phyloP scores from a whole-genome alignment of 352 stramenopile genomes.

The Phytophthora rubi region DNA sequence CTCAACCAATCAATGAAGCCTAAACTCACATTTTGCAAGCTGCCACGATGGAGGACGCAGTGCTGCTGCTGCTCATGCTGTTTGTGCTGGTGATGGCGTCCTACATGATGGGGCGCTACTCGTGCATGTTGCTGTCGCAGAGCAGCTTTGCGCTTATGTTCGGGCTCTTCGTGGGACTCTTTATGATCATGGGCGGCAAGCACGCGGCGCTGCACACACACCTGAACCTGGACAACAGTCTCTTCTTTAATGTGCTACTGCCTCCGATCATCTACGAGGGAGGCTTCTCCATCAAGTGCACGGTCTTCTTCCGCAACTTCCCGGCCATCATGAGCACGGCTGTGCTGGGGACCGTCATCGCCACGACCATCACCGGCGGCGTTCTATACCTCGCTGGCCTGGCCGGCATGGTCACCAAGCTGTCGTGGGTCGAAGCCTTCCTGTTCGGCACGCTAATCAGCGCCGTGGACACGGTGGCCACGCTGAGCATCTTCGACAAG shows the following conservation, averaged over 20 bases:
- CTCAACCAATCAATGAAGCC: conserved; percentile 22
- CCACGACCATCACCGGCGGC: conserved; percentile 77
- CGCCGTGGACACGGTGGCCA: conserved; percentile 94
- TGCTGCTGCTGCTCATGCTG: conserved; percentile 86
- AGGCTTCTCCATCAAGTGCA: conserved; percentile 86
- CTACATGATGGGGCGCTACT: conserved; percentile 87
- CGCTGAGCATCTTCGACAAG: conserved; percentile 93
- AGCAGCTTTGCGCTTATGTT: conserved; percentile 87
- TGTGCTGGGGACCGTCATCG: conserved; percentile 79
- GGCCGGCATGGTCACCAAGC: conserved; percentile 64
- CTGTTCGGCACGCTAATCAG: conserved; percentile 94
- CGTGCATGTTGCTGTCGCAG: conserved; percentile 87
- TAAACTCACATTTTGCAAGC: conserved; percentile 11
- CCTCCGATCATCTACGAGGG: conserved; percentile 90
- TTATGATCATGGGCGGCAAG: conserved; percentile 74
- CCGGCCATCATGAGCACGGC: conserved; percentile 87
- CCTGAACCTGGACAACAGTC: conserved; percentile 87
- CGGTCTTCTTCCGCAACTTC: conserved; percentile 88
- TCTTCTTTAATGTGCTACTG: conserved; percentile 89
- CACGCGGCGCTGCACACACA: conserved; percentile 73
- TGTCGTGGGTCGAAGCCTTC: conserved; percentile 92
- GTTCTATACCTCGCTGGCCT: conserved; percentile 73
- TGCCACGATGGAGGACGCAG: conserved; percentile 75
- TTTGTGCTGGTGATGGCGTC: conserved; percentile 90
- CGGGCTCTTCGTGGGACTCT: conserved; percentile 70